A percentile compares a stretch with the other conserved stretches of the same genome.
These are phyloP conservation scores for Kwoniella shivajii DNA, from an alignment of 1,284 basidiomycete species.

Conservation along the genomic window DNA sequence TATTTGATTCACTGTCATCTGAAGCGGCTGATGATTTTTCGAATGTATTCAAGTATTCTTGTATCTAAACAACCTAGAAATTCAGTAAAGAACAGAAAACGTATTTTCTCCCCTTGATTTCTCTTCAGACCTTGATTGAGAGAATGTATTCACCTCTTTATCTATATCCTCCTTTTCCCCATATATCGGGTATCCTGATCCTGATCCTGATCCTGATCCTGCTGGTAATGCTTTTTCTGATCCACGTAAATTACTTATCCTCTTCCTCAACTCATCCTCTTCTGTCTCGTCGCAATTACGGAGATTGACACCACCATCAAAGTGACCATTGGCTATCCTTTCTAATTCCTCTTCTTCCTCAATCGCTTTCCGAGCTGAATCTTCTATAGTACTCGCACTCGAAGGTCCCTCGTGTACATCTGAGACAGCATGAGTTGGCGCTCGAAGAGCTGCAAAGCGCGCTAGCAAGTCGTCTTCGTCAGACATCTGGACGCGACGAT, in stretches of 20 bases:
- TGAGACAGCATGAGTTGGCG: background rate
- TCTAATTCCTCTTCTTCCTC: slow-evolving; percentile 36
- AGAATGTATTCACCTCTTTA: too few species aligned
- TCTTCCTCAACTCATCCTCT: slow-evolving; percentile 19
- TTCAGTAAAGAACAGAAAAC: too few species aligned
- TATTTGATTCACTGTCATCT: background rate
- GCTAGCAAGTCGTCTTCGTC: slow-evolving; percentile 25
- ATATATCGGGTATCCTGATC: too few species aligned
- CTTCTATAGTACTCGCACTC: background rate
- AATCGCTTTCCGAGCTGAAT: slow-evolving; percentile 11
- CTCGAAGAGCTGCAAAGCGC: slow-evolving; percentile 30
- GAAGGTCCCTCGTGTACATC: background rate
- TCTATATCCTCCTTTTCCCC: too few species aligned
- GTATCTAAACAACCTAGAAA: too few species aligned
- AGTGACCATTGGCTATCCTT: slow-evolving; percentile 27
- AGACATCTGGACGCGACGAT: too few species aligned
- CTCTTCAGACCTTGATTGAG: too few species aligned
- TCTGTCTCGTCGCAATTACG: slow-evolving; percentile 2
- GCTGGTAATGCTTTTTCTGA: background rate
- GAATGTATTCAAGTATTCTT: background rate
- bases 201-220: background rate
- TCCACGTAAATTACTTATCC: slow-evolving; percentile 21
- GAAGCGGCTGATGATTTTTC: background rate
- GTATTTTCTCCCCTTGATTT: too few species aligned
- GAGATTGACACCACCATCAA: background rate